Conservation (phyloP, 768 basidiomycete species). For the Boletus rubescentipes region DNA sequence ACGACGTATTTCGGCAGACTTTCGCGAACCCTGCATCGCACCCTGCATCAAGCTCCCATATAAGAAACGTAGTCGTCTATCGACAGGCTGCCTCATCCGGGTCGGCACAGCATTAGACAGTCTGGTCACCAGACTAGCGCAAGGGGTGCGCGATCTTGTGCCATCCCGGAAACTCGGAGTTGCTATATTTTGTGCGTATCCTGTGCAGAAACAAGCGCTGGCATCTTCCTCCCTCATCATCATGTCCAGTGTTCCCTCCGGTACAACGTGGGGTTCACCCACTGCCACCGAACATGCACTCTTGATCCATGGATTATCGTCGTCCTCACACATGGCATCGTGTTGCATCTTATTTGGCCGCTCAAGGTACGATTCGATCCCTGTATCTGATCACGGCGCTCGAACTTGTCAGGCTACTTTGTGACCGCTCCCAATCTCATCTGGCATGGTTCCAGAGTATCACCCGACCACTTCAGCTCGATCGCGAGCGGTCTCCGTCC, state of each 20-base stretch:
- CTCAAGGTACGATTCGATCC: constrained; percentile 8
- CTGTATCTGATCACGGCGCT: too few species aligned
- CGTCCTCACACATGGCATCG: constrained; percentile 22
- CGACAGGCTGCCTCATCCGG: too few species aligned
- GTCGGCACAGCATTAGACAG: too few species aligned
- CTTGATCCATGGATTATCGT: constrained; percentile 26
- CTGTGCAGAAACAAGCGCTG: too few species aligned
- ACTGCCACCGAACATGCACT: constrained; percentile 23
- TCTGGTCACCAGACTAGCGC: too few species aligned
- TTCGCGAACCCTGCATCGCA: too few species aligned
- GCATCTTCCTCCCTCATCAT: neutral
- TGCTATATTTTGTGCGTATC: too few species aligned
- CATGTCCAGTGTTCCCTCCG: constrained; percentile 21
- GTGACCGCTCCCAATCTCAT: constrained; percentile 25
- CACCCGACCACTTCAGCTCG: constrained; percentile 7
- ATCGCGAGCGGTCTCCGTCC: constrained; percentile 18
- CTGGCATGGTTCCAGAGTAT: constrained; percentile 16
- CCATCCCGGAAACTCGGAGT: too few species aligned
- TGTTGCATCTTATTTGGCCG: constrained; percentile 15
- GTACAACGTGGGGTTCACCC: constrained; percentile 23
- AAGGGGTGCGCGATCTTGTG: too few species aligned
- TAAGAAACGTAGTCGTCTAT: too few species aligned
- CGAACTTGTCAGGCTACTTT: constrained; percentile 14
- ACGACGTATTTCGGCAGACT: too few species aligned
- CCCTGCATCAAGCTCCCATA: too few species aligned